Percentiles rank a stretch among this genome's conserved stretches.
Conservation (phyloP, 768 basidiomycete species). For the Tricholoma terreum region DNA sequence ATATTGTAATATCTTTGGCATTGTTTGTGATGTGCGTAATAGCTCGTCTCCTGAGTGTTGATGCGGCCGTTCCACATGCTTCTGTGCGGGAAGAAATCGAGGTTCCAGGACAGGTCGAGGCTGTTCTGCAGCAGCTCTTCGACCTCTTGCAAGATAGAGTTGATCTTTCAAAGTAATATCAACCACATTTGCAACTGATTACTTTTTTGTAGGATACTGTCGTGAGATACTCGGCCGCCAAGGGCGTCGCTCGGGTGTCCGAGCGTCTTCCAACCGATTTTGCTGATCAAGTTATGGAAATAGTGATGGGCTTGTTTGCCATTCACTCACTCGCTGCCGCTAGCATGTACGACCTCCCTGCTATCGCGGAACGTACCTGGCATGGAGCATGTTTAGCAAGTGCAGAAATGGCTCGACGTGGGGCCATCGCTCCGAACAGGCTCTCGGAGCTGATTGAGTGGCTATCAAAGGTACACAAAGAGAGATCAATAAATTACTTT, state of each 20-base stretch:
- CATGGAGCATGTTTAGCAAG: conserved; percentile 92
- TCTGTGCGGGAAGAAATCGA: conserved; percentile 47
- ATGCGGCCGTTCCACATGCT: conserved; percentile 15
- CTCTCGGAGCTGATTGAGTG: conserved; percentile 70
- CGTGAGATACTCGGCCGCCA: conserved; percentile 93
- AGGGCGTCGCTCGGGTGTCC: conserved; percentile 83
- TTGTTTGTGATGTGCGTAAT: neutral
- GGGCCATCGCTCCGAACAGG: conserved; percentile 56
- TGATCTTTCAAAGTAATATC: conserved; percentile 9
- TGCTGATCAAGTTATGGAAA: conserved; percentile 77
- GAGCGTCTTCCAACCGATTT: conserved; percentile 77
- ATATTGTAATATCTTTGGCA: neutral
- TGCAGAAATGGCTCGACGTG: conserved; percentile 88
- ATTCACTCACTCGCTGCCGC: conserved; percentile 68
- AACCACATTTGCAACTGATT: conserved; percentile 3
- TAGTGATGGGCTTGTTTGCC: conserved; percentile 69
- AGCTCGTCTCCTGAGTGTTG: conserved; percentile 33
- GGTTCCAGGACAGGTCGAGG: conserved; percentile 77
- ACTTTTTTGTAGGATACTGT: conserved; percentile 70
- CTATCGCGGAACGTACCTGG: conserved; percentile 85
- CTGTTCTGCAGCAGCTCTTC: conserved; percentile 69
- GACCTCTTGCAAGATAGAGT: conserved; percentile 80
- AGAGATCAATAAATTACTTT: conserved; percentile 4
- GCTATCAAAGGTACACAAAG: conserved; percentile 65
- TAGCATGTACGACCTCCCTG: conserved; percentile 65